These are phyloP conservation scores for Lactuca sativa DNA, from an alignment of 129 eudicot genomes.

Conservation along the genomic window DNA sequence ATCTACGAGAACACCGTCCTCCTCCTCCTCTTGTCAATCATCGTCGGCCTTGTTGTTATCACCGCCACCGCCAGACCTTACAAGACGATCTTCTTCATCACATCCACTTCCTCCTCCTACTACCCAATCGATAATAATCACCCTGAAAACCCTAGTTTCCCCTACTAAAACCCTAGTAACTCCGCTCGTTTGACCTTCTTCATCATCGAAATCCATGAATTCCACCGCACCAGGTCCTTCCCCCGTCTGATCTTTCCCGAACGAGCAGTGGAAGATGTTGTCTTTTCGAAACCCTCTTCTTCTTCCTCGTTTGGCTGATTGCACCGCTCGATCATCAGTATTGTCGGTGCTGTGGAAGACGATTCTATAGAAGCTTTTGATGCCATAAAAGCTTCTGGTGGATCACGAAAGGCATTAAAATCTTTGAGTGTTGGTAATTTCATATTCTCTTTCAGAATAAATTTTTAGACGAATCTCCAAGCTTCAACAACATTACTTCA, in stretches of 20 bases:
- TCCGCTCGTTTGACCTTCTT: constrained; percentile 38
- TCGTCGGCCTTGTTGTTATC: constrained; percentile 45
- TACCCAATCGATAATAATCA: constrained; percentile 21
- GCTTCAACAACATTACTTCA: constrained; percentile 10
- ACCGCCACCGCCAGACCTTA: constrained; percentile 72
- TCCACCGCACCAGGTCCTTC: constrained; percentile 30
- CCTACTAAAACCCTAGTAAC: constrained; percentile 38
- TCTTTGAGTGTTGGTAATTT: constrained; percentile 85
- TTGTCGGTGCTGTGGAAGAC: constrained; percentile 54
- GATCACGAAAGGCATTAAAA: constrained; percentile 63
- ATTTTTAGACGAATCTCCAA: constrained; percentile 30
- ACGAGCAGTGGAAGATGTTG: constrained; percentile 17
- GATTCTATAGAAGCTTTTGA: constrained; percentile 84
- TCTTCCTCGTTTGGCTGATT: constrained; percentile 46
- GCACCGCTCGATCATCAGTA: constrained; percentile 76
- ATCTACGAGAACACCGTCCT: constrained; percentile 7
- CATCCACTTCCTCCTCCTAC: constrained; percentile 55
- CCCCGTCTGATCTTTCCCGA: constrained; percentile 29
- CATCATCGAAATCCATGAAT: constrained; percentile 43
- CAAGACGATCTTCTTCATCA: constrained; percentile 77
- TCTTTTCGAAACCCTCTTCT: constrained; percentile 21
- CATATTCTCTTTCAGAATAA: constrained; percentile 77
- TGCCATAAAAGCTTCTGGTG: constrained; percentile 72
- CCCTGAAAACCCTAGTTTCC: constrained; percentile 33
- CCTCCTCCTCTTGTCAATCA: constrained; percentile 34